Evolutionary conservation across 768 basidiomycete genomes (phyloP), one percentile per base, ranked within the genome.

Genomic region (Tulasnella sp.): DNA sequence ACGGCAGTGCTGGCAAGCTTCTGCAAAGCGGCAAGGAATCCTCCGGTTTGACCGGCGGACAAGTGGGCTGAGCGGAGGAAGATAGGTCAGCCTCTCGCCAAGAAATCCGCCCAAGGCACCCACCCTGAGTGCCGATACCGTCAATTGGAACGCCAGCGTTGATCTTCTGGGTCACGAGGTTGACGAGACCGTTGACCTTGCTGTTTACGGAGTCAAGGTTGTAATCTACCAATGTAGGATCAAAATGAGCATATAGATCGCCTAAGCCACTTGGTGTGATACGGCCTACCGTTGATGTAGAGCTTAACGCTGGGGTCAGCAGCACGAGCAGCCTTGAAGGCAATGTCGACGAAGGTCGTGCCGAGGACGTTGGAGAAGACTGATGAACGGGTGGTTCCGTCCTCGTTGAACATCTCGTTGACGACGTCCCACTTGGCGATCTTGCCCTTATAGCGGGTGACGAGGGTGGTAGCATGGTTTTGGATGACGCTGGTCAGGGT

Each of bases 381-480:
- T 79, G 87, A 87, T 39, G 85, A 86, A 42, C 88, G 86, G 74
- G 88, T 81, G 75, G 85, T 86, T 71, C 89, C 89, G 81, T 89
- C 87, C 39, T 89, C 89, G 83, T 89, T 89, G 83, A 90, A 86
- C 77, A 88, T 88, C 83, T 89, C 89, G 81, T 83, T 84, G 72
- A 83, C 79, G 72, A 72, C 78, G 58, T 79, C 78, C 44, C 78
- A 72, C 52, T 46, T 73, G 72, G 48, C 39, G 21, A 74, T 62
- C 71, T 81, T 80, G 75, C 80, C 80, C 74, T 77, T 78, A 44
- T 62, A 81, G 34, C 77, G 81, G 39, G 71, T 76, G 10, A 77
- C 75, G 46, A 78, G 68, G 18, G 75, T 81, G 8, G 80, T 71
- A 76, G 77, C 74, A 62, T 81, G 81, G 76, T 81, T 80, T 42